Percentiles rank a stretch among this genome's conserved stretches.
These are phyloP conservation scores for Amanita polypyramis DNA, from an alignment of 768 basidiomycete species.

Conservation along the genomic window DNA sequence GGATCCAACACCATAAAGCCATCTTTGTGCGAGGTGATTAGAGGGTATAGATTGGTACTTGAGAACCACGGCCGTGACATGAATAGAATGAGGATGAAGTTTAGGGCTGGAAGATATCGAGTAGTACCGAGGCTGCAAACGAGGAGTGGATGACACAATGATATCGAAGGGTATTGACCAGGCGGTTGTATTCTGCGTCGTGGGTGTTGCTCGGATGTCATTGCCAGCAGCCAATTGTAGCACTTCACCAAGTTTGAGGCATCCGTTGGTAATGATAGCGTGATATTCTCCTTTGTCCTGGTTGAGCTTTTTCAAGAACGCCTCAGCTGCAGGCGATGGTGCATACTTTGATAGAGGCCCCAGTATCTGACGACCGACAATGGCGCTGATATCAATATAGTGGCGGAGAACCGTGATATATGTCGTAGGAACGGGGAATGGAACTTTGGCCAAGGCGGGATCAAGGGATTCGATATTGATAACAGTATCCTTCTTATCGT, in stretches of 20 bases:
- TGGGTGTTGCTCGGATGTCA: slow-evolving; percentile 45
- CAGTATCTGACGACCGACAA: slow-evolving; percentile 90
- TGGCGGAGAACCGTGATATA: slow-evolving; percentile 89
- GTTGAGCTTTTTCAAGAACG: slow-evolving; percentile 64
- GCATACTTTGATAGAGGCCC: slow-evolving; percentile 83
- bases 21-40: slow-evolving; percentile 42
- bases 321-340: slow-evolving; percentile 68
- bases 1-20: slow-evolving; percentile 85
- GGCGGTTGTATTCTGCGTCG: slow-evolving; percentile 61
- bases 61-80: slow-evolving; percentile 92
- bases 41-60: slow-evolving; percentile 71
- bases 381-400: slow-evolving; percentile 94
- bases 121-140: slow-evolving; percentile 95
- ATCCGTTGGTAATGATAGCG: slow-evolving; percentile 63
- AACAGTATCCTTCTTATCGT: slow-evolving; percentile 68
- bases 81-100: slow-evolving; percentile 78
- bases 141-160: slow-evolving; percentile 86
- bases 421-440: slow-evolving; percentile 96
- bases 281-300: slow-evolving; percentile 84
- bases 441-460: slow-evolving; percentile 95
- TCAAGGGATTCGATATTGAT: slow-evolving; percentile 96
- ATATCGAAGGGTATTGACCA: slow-evolving; percentile 97
- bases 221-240: slow-evolving; percentile 87
- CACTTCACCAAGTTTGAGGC: slow-evolving; percentile 88
- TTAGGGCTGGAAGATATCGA: slow-evolving; percentile 98